These are phyloP conservation scores for Daldinia decipiens DNA, from an alignment of 495 filamentous ascomycete species.

Conservation along the genomic window DNA sequence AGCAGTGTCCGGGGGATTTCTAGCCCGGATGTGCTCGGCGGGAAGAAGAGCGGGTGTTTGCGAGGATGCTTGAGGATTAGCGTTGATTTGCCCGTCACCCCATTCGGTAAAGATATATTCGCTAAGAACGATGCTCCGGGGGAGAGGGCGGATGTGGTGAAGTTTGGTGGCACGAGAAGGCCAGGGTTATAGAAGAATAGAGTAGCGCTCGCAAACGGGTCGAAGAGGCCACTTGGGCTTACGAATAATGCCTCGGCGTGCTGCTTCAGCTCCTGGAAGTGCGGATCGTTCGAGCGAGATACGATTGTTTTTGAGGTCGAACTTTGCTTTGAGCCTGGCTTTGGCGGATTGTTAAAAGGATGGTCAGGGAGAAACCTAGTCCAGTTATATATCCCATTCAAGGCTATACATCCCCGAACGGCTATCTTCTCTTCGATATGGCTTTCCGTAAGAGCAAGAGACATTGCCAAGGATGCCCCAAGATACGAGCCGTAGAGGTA, in stretches of 20 bases:
- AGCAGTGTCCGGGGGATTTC: slow-evolving; percentile 53
- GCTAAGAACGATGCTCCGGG: neutral
- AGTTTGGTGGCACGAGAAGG: slow-evolving; percentile 52
- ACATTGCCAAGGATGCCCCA: slow-evolving; percentile 59
- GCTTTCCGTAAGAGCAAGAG: slow-evolving; percentile 61
- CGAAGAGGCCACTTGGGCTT: slow-evolving; percentile 56
- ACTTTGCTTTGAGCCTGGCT: neutral
- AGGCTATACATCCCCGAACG: slow-evolving; percentile 57
- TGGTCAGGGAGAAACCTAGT: slow-evolving; percentile 60
- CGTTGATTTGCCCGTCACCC: slow-evolving; percentile 2
- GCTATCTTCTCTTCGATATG: slow-evolving; percentile 48
- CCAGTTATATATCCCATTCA: slow-evolving; percentile 67
- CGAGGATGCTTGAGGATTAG: slow-evolving; percentile 3
- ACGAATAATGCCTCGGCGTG: slow-evolving; percentile 52
- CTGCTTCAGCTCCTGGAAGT: slow-evolving; percentile 43
- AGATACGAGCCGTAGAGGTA: slow-evolving; percentile 63
- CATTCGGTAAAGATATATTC: too few relatives aligned
- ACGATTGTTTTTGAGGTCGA: slow-evolving; percentile 17
- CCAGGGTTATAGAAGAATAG: slow-evolving; percentile 63
- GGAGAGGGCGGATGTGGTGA: slow-evolving; percentile 38
- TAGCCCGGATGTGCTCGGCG: slow-evolving; percentile 49
- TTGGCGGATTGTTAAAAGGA: slow-evolving; percentile 46
- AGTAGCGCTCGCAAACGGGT: slow-evolving; percentile 62
- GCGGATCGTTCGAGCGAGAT: slow-evolving; percentile 18
- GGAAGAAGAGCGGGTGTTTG: slow-evolving; percentile 49